A percentile compares a stretch with the other conserved stretches of the same genome.
phyloP scores from a whole-genome alignment of 2,329 filamentous ascomycete species.

The Ophiostoma sp. region DNA sequence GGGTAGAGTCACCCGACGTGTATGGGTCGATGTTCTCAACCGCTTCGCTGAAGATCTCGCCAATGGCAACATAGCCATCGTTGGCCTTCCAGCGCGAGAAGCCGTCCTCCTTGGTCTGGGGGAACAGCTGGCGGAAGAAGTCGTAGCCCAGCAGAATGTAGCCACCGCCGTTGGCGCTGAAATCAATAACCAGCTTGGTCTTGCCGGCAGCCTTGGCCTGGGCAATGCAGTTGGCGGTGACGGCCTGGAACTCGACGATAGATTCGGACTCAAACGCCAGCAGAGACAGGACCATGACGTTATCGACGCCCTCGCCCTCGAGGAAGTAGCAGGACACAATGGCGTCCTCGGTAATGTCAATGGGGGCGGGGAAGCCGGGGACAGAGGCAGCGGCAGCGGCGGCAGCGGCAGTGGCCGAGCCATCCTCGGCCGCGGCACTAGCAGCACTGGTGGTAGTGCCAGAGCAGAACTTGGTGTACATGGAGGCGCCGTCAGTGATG shows the following conservation, averaged over 20 bases:
- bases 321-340: slow-evolving; percentile 36
- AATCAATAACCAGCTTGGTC: slow-evolving; percentile 56
- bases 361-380: slow-evolving; percentile 31
- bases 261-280: slow-evolving; percentile 30
- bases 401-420: slow-evolving; percentile 13
- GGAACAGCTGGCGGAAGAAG: slow-evolving; percentile 54
- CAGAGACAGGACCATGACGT: slow-evolving; percentile 35
- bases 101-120: slow-evolving; percentile 35
- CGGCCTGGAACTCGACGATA: slow-evolving; percentile 34
- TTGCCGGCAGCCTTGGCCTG: slow-evolving; percentile 44
- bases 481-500: slow-evolving; percentile 34
- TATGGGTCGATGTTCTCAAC: slow-evolving; percentile 43
- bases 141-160: slow-evolving; percentile 57
- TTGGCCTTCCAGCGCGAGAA: slow-evolving; percentile 37
- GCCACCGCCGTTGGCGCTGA: slow-evolving; percentile 55
- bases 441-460: slow-evolving; percentile 11
- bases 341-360: slow-evolving; percentile 32
- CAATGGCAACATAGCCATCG: slow-evolving; percentile 41
- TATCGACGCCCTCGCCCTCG: slow-evolving; percentile 31
- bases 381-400: slow-evolving; percentile 14
- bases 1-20: slow-evolving; percentile 36
- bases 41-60: slow-evolving; percentile 42
- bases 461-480: slow-evolving; percentile 36
- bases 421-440: background rate
- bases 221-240: slow-evolving; percentile 35